Base-by-base conservation (phyloP, 108 stramenopile genomes). In the Cyclotella kingstonii region DNA sequence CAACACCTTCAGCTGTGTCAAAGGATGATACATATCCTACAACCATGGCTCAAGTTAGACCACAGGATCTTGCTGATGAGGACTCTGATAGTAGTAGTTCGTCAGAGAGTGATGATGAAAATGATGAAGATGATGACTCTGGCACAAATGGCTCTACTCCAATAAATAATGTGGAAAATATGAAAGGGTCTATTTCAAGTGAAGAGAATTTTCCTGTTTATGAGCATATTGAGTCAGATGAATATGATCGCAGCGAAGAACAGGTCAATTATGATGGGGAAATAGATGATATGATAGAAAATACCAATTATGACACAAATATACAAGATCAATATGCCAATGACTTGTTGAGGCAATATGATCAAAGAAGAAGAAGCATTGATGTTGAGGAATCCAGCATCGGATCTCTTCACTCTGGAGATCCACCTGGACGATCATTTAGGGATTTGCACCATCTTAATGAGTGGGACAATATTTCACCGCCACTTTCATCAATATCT, bases 11-110 rank as follows among this genome's bases (percentile, higher is more conserved):
- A 17, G 54, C 27, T 26, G 40, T 76, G 47, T 76, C 74, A 19
- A 65, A 58, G 22, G 64, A 57, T 0, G 42, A 46, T 34, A 58
- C 59, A 19, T 76, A 51, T 49, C 66, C 57, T 28, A 62, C 74
- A 10, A 67, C 66, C 21, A 57, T 68, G 35, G 74, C 74, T 43
- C 74, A 60, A 25, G 74, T 66, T 18, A 55, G 26, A 26, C 61
- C 60, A 38, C 33, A 45, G 26, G 74, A 43, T 7, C 34, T 60
- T 30, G 74, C 67, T 30, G 60, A 68, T 12, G 66, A 62, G 9
- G 63, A 65, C 30, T 29, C 33, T 2, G 35, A 28, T 1, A 39
- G 25, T 39, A 51, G 25, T 1, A 25, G 14, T 1, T 48, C 38
- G 17, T 26, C 18, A 40, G 49, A 33, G 22, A 21, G 9, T 18